phyloP scores from a whole-genome alignment of 2,329 filamentous ascomycete species.

The Aspergillus chevalieri region DNA sequence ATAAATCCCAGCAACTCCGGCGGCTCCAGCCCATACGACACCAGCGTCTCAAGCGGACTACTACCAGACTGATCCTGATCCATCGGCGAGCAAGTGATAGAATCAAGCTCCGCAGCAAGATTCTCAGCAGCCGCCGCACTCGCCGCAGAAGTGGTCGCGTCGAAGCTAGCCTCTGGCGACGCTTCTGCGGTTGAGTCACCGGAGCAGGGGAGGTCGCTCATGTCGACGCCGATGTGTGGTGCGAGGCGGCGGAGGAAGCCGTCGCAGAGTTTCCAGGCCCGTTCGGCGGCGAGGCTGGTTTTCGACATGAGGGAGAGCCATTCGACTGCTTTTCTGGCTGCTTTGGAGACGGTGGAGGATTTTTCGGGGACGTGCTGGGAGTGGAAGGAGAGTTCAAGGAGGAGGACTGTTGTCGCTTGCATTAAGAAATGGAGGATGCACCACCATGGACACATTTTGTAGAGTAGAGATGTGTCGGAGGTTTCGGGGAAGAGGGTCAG shows the following conservation, averaged over 20 bases:
- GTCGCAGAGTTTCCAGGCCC: slow-evolving; percentile 33
- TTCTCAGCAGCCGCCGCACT: slow-evolving; percentile 5
- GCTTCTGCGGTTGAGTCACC: slow-evolving; percentile 18
- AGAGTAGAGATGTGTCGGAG: slow-evolving; percentile 30
- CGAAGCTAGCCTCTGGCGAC: slow-evolving; percentile 12
- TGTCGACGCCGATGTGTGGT: slow-evolving; percentile 24
- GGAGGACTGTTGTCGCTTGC: slow-evolving; percentile 38
- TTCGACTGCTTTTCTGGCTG: slow-evolving; percentile 29
- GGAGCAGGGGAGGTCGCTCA: slow-evolving; percentile 25
- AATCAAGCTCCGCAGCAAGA: slow-evolving; percentile 15
- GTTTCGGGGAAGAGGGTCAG: slow-evolving; percentile 36
- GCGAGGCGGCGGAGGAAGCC: slow-evolving; percentile 29
- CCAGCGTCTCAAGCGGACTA: slow-evolving; percentile 14
- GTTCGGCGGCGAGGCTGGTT: slow-evolving; percentile 23
- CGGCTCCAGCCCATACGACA: slow-evolving; percentile 17
- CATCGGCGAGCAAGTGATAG: slow-evolving; percentile 20
- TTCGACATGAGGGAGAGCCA: slow-evolving; percentile 29
- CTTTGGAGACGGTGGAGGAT: slow-evolving; percentile 28
- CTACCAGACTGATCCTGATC: slow-evolving; percentile 18
- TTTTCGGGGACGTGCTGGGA: slow-evolving; percentile 40
- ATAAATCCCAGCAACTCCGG: slow-evolving; percentile 23
- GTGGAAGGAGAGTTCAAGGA: slow-evolving; percentile 39
- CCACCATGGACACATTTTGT: slow-evolving; percentile 40
- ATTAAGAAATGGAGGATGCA: slow-evolving; percentile 40
- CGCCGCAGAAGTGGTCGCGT: slow-evolving; percentile 12